Percentiles rank a stretch among this genome's conserved stretches.
Evolutionary conservation across 257 asterid species (phyloP).

Genomic region (Avicennia marina): DNA sequence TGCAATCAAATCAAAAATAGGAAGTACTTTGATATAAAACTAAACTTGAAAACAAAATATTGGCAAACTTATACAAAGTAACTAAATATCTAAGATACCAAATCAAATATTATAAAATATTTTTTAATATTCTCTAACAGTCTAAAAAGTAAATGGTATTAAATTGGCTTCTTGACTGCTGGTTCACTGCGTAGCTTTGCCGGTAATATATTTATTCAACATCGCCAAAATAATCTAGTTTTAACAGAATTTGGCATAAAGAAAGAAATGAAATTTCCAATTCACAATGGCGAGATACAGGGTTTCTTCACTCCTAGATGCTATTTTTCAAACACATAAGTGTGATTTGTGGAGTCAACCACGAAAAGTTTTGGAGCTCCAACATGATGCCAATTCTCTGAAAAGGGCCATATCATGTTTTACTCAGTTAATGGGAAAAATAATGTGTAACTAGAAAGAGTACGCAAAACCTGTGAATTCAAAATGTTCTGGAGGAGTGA

Average conservation of each 20-base stretch:
- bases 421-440: neutral
- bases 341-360: constrained; percentile 5
- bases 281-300: neutral
- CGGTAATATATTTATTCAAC: neutral
- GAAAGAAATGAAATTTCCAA: constrained; percentile 6
- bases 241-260: neutral
- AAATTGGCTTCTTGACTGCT: constrained; percentile 1
- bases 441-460: neutral
- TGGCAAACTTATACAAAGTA: too few relatives aligned
- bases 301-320: neutral
- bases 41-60: too few relatives aligned
- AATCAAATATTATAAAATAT: too few relatives aligned
- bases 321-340: neutral
- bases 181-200: neutral
- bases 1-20: too few relatives aligned
- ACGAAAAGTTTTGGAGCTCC: constrained; percentile 1
- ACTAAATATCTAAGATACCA: too few relatives aligned
- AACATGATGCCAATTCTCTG: constrained; percentile 11
- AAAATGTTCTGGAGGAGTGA: neutral
- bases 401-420: neutral
- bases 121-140: too few relatives aligned
- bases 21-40: too few relatives aligned
- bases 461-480: neutral
- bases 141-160: neutral
- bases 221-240: neutral